Conservation (phyloP, 192 early-diverging fungal species). For the Allomyces javanicus region DNA sequence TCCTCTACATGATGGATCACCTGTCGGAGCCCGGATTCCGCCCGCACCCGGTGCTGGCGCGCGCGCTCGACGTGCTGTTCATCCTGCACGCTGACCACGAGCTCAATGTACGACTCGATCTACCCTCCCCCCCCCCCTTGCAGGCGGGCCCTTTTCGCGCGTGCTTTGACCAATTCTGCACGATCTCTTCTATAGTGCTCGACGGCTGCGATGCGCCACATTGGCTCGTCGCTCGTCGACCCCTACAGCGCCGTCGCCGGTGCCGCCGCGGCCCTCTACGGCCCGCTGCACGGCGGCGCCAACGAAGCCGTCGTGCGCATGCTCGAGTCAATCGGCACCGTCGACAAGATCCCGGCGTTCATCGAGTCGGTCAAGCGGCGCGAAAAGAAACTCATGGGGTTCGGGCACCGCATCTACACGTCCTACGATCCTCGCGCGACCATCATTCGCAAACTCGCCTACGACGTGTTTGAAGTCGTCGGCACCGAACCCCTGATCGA, state of each 20-base stretch:
- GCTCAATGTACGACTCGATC: constrained; percentile 19
- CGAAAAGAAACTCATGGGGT: constrained; percentile 39
- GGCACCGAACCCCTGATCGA: constrained; percentile 39
- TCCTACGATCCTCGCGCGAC: constrained; percentile 43
- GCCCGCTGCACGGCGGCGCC: constrained; percentile 43
- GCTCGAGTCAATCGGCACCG: constrained; percentile 39
- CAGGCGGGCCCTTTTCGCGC: too few species aligned
- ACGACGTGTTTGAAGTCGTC: constrained; percentile 43
- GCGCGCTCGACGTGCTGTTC: constrained; percentile 46
- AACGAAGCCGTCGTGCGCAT: constrained; percentile 44
- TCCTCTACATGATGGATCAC: constrained; percentile 47
- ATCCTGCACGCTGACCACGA: constrained; percentile 48
- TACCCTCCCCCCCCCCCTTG: not conserved
- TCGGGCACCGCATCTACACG: constrained; percentile 39
- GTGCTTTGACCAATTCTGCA: too few species aligned
- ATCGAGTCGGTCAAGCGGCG: constrained; percentile 38
- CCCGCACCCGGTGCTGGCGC: constrained; percentile 32
- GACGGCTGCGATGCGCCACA: constrained; percentile 44
- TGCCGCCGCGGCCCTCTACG: constrained; percentile 41
- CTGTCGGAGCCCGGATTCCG: constrained; percentile 34
- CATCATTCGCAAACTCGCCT: constrained; percentile 34
- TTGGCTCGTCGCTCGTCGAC: constrained; percentile 38
- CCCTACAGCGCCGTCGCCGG: constrained; percentile 38
- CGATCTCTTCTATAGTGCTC: constrained; percentile 12
- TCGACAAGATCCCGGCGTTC: constrained; percentile 32